Evolutionary conservation across 2,329 filamentous ascomycete species (phyloP), one percentile per base, ranked within the genome.

Genomic region (Nakataea oryzae): DNA sequence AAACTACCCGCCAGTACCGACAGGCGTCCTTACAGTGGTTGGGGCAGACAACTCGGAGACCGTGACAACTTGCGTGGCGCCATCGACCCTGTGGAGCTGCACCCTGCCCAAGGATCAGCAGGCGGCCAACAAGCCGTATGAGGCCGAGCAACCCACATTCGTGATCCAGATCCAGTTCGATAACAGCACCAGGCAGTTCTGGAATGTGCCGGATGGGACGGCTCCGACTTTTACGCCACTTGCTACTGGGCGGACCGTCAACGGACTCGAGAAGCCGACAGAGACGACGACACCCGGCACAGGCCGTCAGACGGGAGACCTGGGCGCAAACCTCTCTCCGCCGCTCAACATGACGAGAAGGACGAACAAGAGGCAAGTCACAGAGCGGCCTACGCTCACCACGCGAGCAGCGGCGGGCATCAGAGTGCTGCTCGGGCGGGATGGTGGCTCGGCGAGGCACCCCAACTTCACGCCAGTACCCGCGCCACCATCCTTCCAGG

Each of bases 21-120:
- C 90, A 0, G 93, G 93, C 0, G 81, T 93, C 24, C 81, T 90
- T 64, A 96, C 91, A 0, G 82, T 97, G 21, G 84, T 89, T 21
- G 88, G 88, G 6, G 85, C 91, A 0, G 83, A 90, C 67, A 86
- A 88, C 59, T 81, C 82, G 0, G 75, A 81, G 2, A 76, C 84
- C n/a, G 81, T 85, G 61, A 84, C 83, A 27, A 84, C 83, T 8
- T 97, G 93, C 67, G 86, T 93, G 4, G 77, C 80, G 9, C 88
- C 88, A 0, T 79, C 85, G 12, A 90, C 89, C 0, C 74, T 95
- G 62, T 97, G 93, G 93, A 96, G 89, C 70, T 97, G 93, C 72
- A 83, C 87, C 13, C 74, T 96, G 21, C 91, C 93, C 2, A 91
- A 91, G 70, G 90, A 92, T 67, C 76, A 90, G 64, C 89, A 93